Base-by-base conservation (phyloP, 352 stramenopile species). In the Phytophthora boehmeriae region DNA sequence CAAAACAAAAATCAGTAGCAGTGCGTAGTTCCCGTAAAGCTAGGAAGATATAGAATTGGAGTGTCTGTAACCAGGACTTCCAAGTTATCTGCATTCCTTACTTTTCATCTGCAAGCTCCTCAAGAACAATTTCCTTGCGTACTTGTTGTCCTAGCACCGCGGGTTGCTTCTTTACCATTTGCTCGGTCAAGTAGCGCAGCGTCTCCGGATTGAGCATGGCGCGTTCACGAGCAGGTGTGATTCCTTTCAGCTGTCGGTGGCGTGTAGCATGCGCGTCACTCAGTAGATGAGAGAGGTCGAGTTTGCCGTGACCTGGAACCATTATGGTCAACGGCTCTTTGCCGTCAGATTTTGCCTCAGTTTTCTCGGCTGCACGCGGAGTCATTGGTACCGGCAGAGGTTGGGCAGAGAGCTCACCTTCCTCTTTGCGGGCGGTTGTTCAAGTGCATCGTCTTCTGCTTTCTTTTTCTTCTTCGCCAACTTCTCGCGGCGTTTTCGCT, bases 401-500 rank as follows among this genome's bases (percentile, higher is more conserved):
- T 32, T 54, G 58, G 13, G 48, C 44, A 19, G 22, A 54, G 51
- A 28, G 14, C 38, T 67, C 42, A 30, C 27, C 63, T 30, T 66
- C 35, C 13, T 57, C 55, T 70, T 60, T 25, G 30, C 17, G 20
- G 23, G 20, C 20, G 25, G 14, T n/a, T n/a, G n/a, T n/a, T n/a
- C n/a, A n/a, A n/a, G n/a, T n/a, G n/a, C 22, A 30, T 34, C 36
- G n/a, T 60, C 44, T 19, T 69, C 59, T 17, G 68, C 61, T 13
- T 71, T 66, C n/a, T 52, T 75, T 52, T 83, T 86, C 61, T 80
- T 84, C 42, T 80, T 86, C 1, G 65, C 56, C 23, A 80, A 16
- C 32, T 76, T 79, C 28, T 88, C 79, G 27, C 65, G 61, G 10
- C 79, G 74, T 48, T 78, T 85, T 50, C 83, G 88, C 45, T 91